phyloP scores from a whole-genome alignment of 2,329 filamentous ascomycete species.

The Ophiostoma angusticollis region DNA sequence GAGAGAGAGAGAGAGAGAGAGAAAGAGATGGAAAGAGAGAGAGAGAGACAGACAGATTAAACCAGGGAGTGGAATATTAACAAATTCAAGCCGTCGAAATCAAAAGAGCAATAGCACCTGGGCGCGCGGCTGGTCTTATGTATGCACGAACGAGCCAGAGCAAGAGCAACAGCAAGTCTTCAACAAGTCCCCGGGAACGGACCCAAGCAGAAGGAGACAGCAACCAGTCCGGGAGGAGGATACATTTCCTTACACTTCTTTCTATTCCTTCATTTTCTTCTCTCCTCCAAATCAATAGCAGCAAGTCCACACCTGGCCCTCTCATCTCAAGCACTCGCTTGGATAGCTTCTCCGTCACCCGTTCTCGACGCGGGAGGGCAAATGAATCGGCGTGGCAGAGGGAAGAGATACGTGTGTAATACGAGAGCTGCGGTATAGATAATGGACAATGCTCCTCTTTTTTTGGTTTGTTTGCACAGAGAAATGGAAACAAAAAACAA shows the following conservation, averaged over 20 bases:
- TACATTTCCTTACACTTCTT: too few species aligned
- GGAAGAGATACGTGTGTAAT: too few species aligned
- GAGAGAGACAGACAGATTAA: not conserved
- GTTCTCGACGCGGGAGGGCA: not conserved
- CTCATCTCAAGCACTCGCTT: too few species aligned
- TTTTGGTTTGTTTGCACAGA: not conserved
- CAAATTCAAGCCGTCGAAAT: too few species aligned
- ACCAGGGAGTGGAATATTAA: not conserved
- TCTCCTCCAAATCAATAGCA: too few species aligned
- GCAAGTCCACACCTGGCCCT: too few species aligned
- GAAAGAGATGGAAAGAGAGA: not conserved
- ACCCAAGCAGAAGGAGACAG: too few species aligned
- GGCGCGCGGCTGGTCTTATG: not conserved
- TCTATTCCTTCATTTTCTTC: too few species aligned
- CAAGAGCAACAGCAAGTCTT: too few species aligned
- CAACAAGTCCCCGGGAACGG: too few species aligned
- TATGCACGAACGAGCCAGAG: not conserved
- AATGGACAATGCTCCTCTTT: constrained; percentile 1
- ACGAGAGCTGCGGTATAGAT: too few species aligned
- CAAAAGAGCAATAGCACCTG: not conserved
- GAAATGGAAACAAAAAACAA: not conserved
- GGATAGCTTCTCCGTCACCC: not conserved
- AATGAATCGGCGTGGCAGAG: constrained; percentile 1
- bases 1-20: not conserved
- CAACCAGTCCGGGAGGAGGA: too few species aligned